Evolutionary conservation across 2,329 filamentous ascomycete genomes (phyloP).

Genomic region (Xylariaceae sp.): DNA sequence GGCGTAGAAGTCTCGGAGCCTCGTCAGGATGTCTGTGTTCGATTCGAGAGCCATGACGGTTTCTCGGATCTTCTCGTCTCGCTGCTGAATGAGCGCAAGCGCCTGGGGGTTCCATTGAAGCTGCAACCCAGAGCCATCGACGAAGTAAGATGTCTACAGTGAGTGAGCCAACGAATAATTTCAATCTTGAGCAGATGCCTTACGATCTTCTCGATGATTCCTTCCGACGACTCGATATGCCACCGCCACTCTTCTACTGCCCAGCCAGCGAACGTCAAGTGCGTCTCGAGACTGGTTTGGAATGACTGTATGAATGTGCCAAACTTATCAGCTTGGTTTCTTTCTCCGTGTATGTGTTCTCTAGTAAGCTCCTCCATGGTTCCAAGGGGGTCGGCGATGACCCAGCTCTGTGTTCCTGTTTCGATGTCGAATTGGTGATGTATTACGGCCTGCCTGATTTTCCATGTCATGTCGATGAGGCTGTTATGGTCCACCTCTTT

Average conservation of each 20-base stretch:
- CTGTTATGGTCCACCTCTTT: background rate
- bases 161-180: background rate
- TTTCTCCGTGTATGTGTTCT: constrained; percentile 10
- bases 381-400: constrained; percentile 26
- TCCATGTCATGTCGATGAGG: constrained; percentile 10
- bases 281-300: constrained; percentile 24
- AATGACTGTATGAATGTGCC: constrained; percentile 23
- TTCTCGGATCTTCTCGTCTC: constrained; percentile 29
- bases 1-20: constrained; percentile 16
- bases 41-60: constrained; percentile 27
- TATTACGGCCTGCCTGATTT: constrained; percentile 15
- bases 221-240: constrained; percentile 32
- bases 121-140: background rate
- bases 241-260: constrained; percentile 31
- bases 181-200: background rate
- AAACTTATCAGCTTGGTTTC: constrained; percentile 26
- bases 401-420: constrained; percentile 29
- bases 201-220: constrained; percentile 25
- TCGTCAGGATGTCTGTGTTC: constrained; percentile 27
- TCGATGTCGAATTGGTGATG: constrained; percentile 20
- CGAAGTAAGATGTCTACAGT: background rate
- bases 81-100: constrained; percentile 17
- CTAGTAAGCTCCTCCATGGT: constrained; percentile 18
- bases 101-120: background rate
- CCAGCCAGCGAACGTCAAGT: constrained; percentile 32